Conservation (phyloP, 257 asterid species). For the Solanum neorickii region DNA sequence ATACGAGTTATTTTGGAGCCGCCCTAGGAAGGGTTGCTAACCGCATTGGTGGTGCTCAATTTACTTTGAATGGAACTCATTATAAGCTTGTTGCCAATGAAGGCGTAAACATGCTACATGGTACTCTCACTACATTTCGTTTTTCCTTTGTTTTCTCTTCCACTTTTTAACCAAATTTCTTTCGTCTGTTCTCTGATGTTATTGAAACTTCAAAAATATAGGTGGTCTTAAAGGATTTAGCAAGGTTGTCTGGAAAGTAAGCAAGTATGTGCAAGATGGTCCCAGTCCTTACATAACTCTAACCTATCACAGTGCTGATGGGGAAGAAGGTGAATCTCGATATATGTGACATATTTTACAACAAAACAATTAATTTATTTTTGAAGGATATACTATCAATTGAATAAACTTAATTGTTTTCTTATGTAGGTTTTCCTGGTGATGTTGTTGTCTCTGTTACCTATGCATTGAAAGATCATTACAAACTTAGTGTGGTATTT, state of each 20-base stretch:
- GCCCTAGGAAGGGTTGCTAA: constrained; percentile 19
- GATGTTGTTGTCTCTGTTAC: constrained; percentile 3
- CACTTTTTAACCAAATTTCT: neutral
- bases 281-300: constrained; percentile 43
- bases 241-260: constrained; percentile 58
- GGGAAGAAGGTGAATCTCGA: constrained; percentile 48
- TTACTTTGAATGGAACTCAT: constrained; percentile 4
- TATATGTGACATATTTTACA: neutral
- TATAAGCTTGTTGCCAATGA: constrained; percentile 15
- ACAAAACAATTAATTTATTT: neutral
- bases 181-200: neutral
- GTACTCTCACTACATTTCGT: neutral
- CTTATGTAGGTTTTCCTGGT: constrained; percentile 13
- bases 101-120: constrained; percentile 14
- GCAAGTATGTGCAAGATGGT: constrained; percentile 22
- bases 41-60: constrained; percentile 15
- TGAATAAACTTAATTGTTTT: neutral
- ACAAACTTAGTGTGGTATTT: neutral
- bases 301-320: constrained; percentile 52
- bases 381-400: neutral
- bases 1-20: constrained; percentile 9
- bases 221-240: constrained; percentile 77
- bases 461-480: neutral
- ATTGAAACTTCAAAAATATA: neutral
- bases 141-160: neutral